These are phyloP conservation scores for Meyerozyma athensensis DNA, from an alignment of 1,139 yeast species.

Conservation along the genomic window DNA sequence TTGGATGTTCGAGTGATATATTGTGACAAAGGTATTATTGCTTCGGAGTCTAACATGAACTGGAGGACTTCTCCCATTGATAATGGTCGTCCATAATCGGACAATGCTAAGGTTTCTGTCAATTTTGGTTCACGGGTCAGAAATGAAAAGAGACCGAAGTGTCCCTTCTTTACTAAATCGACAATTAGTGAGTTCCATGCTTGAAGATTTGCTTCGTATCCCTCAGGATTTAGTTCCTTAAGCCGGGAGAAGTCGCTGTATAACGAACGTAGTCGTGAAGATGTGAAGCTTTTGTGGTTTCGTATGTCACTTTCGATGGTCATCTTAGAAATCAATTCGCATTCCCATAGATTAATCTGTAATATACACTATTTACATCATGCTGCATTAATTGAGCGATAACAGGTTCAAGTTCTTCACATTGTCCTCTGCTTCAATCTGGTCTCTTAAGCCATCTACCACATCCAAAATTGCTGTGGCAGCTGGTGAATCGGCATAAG, in stretches of 20 bases:
- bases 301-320: constrained; percentile 14
- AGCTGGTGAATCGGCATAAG: constrained; percentile 90
- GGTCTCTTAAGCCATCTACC: constrained; percentile 58
- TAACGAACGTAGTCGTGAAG: constrained; percentile 54
- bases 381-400: background rate
- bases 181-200: constrained; percentile 49
- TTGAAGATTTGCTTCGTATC: constrained; percentile 61
- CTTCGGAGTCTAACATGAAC: constrained; percentile 21
- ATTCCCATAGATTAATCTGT: background rate
- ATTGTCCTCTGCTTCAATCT: constrained; percentile 23
- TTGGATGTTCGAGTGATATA: constrained; percentile 11
- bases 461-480: constrained; percentile 81
- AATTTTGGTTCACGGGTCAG: constrained; percentile 21
- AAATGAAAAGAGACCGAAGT: constrained; percentile 18
- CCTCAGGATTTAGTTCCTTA: constrained; percentile 56
- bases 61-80: constrained; percentile 20
- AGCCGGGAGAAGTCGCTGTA: constrained; percentile 56
- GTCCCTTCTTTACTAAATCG: constrained; percentile 16
- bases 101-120: constrained; percentile 17
- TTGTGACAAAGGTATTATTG: constrained; percentile 21
- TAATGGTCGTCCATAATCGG: constrained; percentile 28
- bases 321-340: background rate
- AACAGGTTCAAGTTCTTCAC: background rate
- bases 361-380: background rate
- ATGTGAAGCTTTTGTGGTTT: constrained; percentile 30